phyloP scores from a whole-genome alignment of 106 monocot genomes.

The Acorus calamus region DNA sequence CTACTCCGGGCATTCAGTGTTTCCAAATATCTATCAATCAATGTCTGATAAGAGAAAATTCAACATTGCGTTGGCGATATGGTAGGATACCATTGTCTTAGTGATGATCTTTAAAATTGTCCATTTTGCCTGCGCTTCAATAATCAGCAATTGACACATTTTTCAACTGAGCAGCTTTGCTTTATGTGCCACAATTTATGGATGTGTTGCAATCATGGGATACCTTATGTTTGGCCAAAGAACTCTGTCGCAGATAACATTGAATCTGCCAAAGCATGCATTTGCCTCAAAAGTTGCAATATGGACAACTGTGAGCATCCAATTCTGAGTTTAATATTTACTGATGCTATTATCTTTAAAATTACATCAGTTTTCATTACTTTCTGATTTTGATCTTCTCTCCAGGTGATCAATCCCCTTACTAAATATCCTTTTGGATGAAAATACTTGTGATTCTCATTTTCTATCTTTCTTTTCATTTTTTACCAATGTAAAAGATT shows the following conservation, averaged over 20 bases:
- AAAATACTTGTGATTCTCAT: background rate
- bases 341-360: background rate
- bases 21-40: constrained; percentile 94
- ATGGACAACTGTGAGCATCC: constrained; percentile 60
- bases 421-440: constrained; percentile 83
- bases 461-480: background rate
- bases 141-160: background rate
- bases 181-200: constrained; percentile 75
- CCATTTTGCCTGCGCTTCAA: background rate
- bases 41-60: constrained; percentile 81
- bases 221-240: constrained; percentile 83
- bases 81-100: constrained; percentile 13
- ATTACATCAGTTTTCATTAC: background rate
- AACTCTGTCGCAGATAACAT: constrained; percentile 74
- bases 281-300: constrained; percentile 67
- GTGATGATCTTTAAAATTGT: background rate
- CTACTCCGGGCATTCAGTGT: constrained; percentile 83
- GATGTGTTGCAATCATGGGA: constrained; percentile 50
- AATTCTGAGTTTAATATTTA: background rate
- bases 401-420: constrained; percentile 89
- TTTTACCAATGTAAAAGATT: background rate
- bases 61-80: constrained; percentile 43
- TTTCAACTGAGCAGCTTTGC: constrained; percentile 44
- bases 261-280: constrained; percentile 70
- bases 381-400: constrained; percentile 8